Evolutionary conservation across 2,329 filamentous ascomycete species (phyloP).

Genomic region (Penicillium olsonii): DNA sequence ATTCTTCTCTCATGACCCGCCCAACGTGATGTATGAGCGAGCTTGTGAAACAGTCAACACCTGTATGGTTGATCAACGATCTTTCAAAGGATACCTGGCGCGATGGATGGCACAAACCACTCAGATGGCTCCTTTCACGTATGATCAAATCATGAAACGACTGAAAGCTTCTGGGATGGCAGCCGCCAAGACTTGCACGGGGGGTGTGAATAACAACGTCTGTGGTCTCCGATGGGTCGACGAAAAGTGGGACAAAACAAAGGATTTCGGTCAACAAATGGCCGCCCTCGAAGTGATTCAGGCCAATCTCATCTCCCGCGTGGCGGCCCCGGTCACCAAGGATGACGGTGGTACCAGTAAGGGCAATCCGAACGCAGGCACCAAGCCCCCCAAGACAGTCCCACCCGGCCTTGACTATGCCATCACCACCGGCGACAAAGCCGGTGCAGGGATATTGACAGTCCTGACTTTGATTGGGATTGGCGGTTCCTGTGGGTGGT

Average conservation of each 20-base stretch:
- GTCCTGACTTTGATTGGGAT: constrained; percentile 37
- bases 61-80: constrained; percentile 65
- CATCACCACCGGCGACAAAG: constrained; percentile 40
- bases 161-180: constrained; percentile 56
- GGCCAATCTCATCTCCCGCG: constrained; percentile 32
- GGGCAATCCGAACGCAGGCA: constrained; percentile 33
- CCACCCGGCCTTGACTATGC: constrained; percentile 15
- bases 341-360: constrained; percentile 35
- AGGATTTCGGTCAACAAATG: constrained; percentile 46
- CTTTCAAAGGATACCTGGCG: constrained; percentile 66
- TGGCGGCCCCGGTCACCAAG: constrained; percentile 33
- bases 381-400: constrained; percentile 12
- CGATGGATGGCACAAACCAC: constrained; percentile 61
- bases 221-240: constrained; percentile 47
- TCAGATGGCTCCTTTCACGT: constrained; percentile 60
- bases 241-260: constrained; percentile 37
- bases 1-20: constrained; percentile 50
- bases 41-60: constrained; percentile 58
- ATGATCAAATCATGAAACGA: constrained; percentile 53
- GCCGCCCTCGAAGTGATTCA: constrained; percentile 38
- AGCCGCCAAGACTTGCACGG: constrained; percentile 57
- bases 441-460: constrained; percentile 47
- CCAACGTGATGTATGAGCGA: constrained; percentile 58
- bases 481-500: constrained; percentile 40
- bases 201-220: constrained; percentile 40